Conservation (phyloP, 2,329 filamentous ascomycete genomes). For the Chalara sp. region DNA sequence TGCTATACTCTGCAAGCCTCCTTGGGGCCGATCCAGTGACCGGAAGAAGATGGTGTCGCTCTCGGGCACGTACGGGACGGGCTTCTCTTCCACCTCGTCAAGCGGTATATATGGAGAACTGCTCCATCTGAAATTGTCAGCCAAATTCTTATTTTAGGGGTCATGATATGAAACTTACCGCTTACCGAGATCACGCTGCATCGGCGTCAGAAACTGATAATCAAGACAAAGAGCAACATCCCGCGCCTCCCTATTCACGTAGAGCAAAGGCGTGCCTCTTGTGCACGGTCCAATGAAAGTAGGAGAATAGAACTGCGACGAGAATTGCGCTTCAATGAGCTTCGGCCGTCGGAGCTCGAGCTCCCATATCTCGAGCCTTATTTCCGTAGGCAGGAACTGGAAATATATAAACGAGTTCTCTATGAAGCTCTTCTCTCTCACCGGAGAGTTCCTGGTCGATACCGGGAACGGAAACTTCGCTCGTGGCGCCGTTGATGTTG, state of each 20-base stretch:
- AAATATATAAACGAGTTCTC: neutral
- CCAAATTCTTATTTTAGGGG: too few species aligned
- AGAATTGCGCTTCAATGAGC: conserved; percentile 8
- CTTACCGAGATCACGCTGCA: neutral
- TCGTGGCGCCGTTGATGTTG: neutral
- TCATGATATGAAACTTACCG: neutral
- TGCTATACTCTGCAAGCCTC: neutral
- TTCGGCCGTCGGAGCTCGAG: neutral
- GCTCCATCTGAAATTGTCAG: neutral
- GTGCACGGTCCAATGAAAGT: neutral
- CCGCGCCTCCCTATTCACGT: conserved; percentile 5
- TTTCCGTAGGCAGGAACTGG: conserved; percentile 2
- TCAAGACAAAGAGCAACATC: conserved; percentile 1
- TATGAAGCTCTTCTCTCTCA: neutral
- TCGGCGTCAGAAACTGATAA: neutral
- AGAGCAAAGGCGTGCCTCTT: neutral
- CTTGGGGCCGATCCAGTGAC: neutral
- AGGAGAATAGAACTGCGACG: neutral
- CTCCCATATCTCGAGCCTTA: conserved; percentile 7
- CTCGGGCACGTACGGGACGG: conserved; percentile 1
- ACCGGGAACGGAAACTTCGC: neutral
- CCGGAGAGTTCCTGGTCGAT: neutral
- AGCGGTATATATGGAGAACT: neutral
- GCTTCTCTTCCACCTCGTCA: neutral
- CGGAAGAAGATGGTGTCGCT: conserved; percentile 10